phyloP scores from a whole-genome alignment of 2,329 filamentous ascomycete genomes.

The Talaromyces piceae region DNA sequence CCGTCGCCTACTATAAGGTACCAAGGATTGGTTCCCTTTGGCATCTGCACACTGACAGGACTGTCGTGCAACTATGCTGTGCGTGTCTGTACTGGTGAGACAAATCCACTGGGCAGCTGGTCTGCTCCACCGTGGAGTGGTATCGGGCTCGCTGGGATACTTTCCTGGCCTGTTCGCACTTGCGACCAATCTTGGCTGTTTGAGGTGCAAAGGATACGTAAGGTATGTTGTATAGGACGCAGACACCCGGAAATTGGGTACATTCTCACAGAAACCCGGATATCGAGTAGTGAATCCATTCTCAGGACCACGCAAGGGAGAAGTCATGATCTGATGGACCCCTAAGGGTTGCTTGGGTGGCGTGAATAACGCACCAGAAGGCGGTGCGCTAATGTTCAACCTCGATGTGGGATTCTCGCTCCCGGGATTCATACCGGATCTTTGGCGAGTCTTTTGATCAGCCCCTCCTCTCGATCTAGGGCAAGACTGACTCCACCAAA shows the following conservation, averaged over 20 bases:
- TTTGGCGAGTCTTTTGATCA: neutral
- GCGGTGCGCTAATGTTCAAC: neutral
- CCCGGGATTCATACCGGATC: neutral
- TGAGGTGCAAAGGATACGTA: neutral
- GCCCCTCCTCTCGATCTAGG: neutral
- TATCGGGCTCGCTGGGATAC: neutral
- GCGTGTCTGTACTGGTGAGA: neutral
- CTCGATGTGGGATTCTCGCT: neutral
- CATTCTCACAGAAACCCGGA: neutral
- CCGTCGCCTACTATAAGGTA: neutral
- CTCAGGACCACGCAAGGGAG: neutral
- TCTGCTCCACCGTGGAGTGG: neutral
- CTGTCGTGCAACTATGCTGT: neutral
- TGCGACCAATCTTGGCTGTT: neutral
- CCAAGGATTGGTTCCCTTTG: neutral
- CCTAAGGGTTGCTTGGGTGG: neutral
- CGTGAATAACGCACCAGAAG: neutral
- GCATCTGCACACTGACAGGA: neutral
- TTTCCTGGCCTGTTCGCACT: neutral
- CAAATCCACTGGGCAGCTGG: neutral
- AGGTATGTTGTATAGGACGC: neutral
- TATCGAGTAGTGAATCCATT: neutral
- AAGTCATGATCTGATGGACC: neutral
- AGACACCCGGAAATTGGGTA: neutral
- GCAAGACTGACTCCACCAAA: constrained; percentile 35